Evolutionary conservation across 208 protist species (phyloP).

Genomic region (Entamoeba nuttalli): DNA sequence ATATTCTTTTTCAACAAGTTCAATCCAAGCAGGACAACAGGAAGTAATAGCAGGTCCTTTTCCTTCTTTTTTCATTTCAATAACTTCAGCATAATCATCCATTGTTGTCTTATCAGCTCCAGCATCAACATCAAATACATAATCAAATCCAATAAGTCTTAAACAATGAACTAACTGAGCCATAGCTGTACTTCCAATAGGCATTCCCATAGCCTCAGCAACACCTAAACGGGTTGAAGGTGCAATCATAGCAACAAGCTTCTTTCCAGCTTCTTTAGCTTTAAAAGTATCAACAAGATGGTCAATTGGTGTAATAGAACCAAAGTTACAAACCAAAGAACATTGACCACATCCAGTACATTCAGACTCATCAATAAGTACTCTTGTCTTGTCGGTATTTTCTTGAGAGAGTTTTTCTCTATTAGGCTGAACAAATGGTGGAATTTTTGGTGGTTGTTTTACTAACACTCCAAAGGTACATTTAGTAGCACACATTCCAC

Average conservation of each 20-base stretch:
- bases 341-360: constrained; percentile 49
- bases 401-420: not conserved
- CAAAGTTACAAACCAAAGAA: constrained; percentile 35
- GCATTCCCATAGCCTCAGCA: constrained; percentile 19
- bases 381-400: not conserved
- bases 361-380: constrained; percentile 6
- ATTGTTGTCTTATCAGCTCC: constrained; percentile 31
- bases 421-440: not conserved
- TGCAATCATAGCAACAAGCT: constrained; percentile 21
- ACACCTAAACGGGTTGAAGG: constrained; percentile 22
- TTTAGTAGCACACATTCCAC: not conserved
- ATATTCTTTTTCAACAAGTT: constrained; percentile 29
- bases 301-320: constrained; percentile 27
- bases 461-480: not conserved
- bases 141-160: constrained; percentile 17
- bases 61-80: not conserved
- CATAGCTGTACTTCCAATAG: not conserved
- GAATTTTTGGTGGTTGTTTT: not conserved
- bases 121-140: constrained; percentile 30
- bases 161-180: constrained; percentile 10
- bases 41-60: not conserved
- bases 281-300: constrained; percentile 7
- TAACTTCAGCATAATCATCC: constrained; percentile 23
- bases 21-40: constrained; percentile 37
- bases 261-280: constrained; percentile 12